Evolutionary conservation across 2,329 filamentous ascomycete species (phyloP).

Genomic region (Xylaria sp.): DNA sequence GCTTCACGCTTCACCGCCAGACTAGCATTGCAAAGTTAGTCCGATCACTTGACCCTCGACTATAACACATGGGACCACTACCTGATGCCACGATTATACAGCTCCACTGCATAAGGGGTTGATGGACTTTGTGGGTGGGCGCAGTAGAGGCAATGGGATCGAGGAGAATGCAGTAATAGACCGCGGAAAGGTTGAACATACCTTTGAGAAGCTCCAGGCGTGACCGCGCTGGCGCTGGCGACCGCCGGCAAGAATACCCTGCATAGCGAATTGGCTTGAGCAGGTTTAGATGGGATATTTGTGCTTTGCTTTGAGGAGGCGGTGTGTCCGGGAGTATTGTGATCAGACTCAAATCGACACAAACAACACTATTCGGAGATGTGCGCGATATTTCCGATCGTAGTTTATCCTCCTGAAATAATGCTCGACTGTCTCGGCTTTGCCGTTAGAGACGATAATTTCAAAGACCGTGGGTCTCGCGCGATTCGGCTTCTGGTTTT

Average conservation of each 20-base stretch:
- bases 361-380: neutral
- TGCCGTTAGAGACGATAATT: neutral
- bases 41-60: slow-evolving; percentile 33
- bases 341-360: neutral
- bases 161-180: slow-evolving; percentile 6
- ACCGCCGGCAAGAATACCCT: slow-evolving; percentile 43
- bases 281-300: slow-evolving; percentile 2
- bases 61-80: slow-evolving; percentile 15
- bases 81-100: slow-evolving; percentile 23
- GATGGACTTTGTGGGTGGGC: neutral
- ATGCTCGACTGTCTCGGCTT: slow-evolving; percentile 1
- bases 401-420: slow-evolving; percentile 12
- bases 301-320: slow-evolving; percentile 19
- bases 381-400: slow-evolving; percentile 29
- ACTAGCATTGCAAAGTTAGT: slow-evolving; percentile 23
- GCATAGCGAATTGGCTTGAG: slow-evolving; percentile 37
- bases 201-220: slow-evolving; percentile 45
- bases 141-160: neutral
- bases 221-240: slow-evolving; percentile 40
- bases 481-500: neutral
- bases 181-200: slow-evolving; percentile 31
- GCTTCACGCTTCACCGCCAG: slow-evolving; percentile 31
- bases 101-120: slow-evolving; percentile 11
- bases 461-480: neutral
- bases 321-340: slow-evolving; percentile 15